Conservation (phyloP, 75 land plant species). For the Cupressus sempervirens region DNA sequence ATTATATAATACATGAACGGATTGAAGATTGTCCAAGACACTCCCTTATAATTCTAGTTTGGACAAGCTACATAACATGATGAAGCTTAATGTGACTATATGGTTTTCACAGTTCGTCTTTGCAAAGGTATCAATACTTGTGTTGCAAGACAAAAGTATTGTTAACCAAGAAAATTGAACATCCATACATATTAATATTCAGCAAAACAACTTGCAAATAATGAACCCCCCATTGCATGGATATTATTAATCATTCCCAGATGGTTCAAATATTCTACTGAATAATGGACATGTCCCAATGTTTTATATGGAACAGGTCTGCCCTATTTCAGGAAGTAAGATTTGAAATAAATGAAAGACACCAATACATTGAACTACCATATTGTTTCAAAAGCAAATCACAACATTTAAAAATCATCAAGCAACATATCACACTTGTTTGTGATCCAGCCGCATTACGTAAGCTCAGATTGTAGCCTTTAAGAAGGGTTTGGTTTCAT, state of each 20-base stretch:
- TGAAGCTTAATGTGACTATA: neutral
- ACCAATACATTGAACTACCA: neutral
- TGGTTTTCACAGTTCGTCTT: neutral
- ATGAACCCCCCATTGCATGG: neutral
- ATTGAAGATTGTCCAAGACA: neutral
- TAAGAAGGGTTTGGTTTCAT: too few species aligned
- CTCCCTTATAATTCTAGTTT: neutral
- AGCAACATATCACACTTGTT: too few species aligned
- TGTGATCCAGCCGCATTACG: too few species aligned
- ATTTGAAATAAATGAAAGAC: neutral
- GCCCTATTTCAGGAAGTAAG: neutral
- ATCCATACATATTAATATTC: neutral
- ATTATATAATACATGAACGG: neutral
- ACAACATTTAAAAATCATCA: too few species aligned
- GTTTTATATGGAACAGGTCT: neutral
- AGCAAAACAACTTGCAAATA: neutral
- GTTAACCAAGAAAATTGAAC: neutral
- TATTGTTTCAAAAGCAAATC: too few species aligned
- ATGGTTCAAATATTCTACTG: neutral
- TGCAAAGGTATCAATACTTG: neutral
- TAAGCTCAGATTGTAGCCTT: too few species aligned
- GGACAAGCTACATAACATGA: neutral
- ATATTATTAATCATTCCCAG: neutral
- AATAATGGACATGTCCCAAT: neutral
- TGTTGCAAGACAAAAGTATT: neutral